phyloP scores from a whole-genome alignment of 345 rosid species.

The Corymbia maculata region DNA sequence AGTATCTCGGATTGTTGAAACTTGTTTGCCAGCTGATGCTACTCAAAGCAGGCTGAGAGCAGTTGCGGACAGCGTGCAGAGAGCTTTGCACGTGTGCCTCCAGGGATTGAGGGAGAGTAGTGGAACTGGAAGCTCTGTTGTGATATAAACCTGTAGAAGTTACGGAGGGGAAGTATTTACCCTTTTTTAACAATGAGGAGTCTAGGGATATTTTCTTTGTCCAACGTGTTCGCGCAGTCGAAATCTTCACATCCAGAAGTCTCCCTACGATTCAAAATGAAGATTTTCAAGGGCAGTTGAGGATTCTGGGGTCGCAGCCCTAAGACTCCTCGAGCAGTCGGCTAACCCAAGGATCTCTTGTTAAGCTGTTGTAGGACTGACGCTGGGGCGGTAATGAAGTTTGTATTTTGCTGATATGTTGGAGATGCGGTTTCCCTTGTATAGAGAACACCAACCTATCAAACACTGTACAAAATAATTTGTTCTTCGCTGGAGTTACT shows the following conservation, averaged over 20 bases:
- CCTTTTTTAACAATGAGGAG: background rate
- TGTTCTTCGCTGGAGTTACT: background rate
- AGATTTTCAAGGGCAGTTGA: background rate
- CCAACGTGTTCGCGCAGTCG: background rate
- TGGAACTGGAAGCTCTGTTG: conserved; percentile 16
- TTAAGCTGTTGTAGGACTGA: background rate
- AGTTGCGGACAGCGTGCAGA: conserved; percentile 83
- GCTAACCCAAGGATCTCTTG: background rate
- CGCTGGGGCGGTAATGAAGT: background rate
- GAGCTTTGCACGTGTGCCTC: conserved; percentile 49
- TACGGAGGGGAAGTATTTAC: background rate
- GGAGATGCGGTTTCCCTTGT: background rate
- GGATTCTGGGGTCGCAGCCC: background rate
- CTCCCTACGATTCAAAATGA: background rate
- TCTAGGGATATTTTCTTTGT: background rate
- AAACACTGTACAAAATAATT: background rate
- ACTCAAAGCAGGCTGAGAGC: conserved; percentile 64
- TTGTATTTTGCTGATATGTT: background rate
- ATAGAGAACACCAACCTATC: background rate
- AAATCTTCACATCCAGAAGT: background rate
- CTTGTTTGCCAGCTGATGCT: conserved; percentile 38
- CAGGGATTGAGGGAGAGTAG: conserved; percentile 63
- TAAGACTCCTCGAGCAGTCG: background rate
- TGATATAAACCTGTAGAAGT: background rate
- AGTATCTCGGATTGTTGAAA: conserved; percentile 65